phyloP scores from a whole-genome alignment of 129 eudicot genomes.

The Flaveria trinervia region DNA sequence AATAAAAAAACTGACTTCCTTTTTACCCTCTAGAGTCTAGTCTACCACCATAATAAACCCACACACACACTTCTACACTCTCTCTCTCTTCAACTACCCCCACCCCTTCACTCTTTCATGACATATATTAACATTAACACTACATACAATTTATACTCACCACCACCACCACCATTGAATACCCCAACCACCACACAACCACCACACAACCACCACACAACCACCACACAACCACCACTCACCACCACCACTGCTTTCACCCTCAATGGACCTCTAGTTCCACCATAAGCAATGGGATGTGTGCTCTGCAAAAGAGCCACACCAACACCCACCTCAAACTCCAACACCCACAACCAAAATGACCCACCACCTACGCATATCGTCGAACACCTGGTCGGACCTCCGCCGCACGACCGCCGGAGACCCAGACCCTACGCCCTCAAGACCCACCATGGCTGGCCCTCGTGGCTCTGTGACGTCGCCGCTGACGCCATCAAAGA shows the following conservation, averaged over 20 bases:
- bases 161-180: background rate
- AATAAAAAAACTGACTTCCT: constrained; percentile 30
- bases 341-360: constrained; percentile 2
- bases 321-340: constrained; percentile 30
- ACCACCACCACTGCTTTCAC: constrained; percentile 2
- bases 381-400: constrained; percentile 26
- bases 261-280: constrained; percentile 11
- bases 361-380: constrained; percentile 26
- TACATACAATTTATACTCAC: background rate
- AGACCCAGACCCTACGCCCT: constrained; percentile 33
- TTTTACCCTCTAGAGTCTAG: background rate
- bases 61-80: background rate
- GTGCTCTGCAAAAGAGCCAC: constrained; percentile 51
- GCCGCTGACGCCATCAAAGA: constrained; percentile 47
- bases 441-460: constrained; percentile 58
- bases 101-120: background rate
- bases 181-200: background rate
- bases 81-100: background rate
- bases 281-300: constrained; percentile 42
- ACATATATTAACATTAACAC: background rate
- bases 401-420: constrained; percentile 32
- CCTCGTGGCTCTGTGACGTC: constrained; percentile 63
- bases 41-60: constrained; percentile 14
- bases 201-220: constrained; percentile 19
- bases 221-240: constrained; percentile 22